phyloP scores from a whole-genome alignment of 306 rosid species.

The Dryas octopetala region DNA sequence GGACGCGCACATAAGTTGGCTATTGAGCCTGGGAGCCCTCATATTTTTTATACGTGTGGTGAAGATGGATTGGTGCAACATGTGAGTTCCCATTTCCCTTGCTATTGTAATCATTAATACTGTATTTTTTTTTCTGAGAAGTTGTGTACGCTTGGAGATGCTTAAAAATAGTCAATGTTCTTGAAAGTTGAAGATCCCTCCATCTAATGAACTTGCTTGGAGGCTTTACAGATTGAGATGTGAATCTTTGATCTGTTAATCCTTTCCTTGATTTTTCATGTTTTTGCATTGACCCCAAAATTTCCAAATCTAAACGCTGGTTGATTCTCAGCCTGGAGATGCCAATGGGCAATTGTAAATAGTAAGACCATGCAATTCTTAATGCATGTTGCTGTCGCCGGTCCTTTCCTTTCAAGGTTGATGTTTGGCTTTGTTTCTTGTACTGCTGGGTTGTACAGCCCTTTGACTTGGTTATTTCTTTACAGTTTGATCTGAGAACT shows the following conservation, averaged over 20 bases:
- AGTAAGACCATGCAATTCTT: not conserved
- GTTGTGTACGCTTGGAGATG: not conserved
- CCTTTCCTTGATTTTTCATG: not conserved
- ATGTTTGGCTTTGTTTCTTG: not conserved
- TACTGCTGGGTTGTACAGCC: slow-evolving; percentile 5
- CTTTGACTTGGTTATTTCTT: slow-evolving; percentile 34
- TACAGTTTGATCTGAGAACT: slow-evolving; percentile 91
- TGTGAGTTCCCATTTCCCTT: slow-evolving; percentile 55
- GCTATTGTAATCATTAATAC: slow-evolving; percentile 14
- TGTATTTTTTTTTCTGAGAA: not conserved
- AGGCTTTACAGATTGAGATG: not conserved
- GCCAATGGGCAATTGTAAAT: slow-evolving; percentile 5
- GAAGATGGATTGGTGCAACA: slow-evolving; percentile 96
- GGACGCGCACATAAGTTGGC: slow-evolving; percentile 94
- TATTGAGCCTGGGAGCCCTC: slow-evolving; percentile 93
- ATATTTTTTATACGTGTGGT: slow-evolving; percentile 86
- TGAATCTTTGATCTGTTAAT: not conserved
- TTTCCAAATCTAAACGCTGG: not conserved
- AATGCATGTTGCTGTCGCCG: slow-evolving; percentile 4
- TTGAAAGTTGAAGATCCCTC: not conserved
- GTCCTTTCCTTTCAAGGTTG: not conserved
- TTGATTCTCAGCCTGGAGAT: slow-evolving; percentile 13
- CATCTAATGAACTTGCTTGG: not conserved
- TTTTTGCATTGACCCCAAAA: not conserved
- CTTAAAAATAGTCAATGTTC: not conserved